These are phyloP conservation scores for Acanthamoeba royreba DNA, from an alignment of 208 protist species.

Conservation along the genomic window DNA sequence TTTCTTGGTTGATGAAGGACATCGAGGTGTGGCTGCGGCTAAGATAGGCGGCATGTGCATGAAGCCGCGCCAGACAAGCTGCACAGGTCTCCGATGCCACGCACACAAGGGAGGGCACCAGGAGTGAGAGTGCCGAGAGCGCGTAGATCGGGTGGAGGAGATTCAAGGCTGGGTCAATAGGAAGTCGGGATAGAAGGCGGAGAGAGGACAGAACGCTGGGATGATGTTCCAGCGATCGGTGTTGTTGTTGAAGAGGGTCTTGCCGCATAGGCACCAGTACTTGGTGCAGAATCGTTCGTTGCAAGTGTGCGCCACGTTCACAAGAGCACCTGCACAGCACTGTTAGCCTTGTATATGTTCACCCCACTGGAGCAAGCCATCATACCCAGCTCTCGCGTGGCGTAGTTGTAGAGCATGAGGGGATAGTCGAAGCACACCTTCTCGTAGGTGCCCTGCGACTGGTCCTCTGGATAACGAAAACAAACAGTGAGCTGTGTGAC, in stretches of 20 bases:
- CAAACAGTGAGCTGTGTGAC: neutral
- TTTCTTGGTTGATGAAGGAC: no score
- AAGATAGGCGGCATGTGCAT: no score
- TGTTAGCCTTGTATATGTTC: neutral
- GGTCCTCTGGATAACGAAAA: neutral
- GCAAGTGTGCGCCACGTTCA: slow-evolving; percentile 31
- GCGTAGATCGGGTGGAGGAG: neutral
- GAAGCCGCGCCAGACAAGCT: no score
- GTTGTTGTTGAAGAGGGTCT: neutral
- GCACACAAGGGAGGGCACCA: no score
- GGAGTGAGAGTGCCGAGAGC: neutral
- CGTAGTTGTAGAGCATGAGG: slow-evolving; percentile 20
- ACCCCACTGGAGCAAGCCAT: neutral
- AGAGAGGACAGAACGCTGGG: neutral
- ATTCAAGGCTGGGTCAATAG: neutral
- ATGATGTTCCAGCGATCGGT: slow-evolving; percentile 9
- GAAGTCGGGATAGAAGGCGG: neutral
- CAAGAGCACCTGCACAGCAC: neutral
- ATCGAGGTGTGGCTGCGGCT: no score
- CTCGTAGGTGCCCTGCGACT: neutral
- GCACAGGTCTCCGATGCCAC: no score
- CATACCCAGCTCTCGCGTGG: neutral
- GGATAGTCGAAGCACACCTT: slow-evolving; percentile 38
- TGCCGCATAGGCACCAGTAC: neutral
- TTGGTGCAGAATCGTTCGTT: neutral